Evolutionary conservation across 345 rosid species (phyloP).

Genomic region (Carallia pectinifolia): DNA sequence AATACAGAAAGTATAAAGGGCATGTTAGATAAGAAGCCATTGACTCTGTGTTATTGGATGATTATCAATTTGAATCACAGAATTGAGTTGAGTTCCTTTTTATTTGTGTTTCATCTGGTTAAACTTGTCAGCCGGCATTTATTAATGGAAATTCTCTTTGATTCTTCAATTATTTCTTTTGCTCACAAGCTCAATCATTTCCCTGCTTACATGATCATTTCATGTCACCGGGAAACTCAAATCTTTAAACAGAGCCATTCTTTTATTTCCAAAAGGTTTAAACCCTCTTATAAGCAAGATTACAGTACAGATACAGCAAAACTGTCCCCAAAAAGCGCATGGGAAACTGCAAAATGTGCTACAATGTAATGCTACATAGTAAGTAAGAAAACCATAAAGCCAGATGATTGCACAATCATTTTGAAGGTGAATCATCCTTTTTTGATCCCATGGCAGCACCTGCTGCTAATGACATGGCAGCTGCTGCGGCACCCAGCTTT

Average conservation of each 20-base stretch:
- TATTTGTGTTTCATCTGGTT: no score
- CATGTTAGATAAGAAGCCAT: no score
- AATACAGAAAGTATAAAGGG: no score
- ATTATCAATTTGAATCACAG: no score
- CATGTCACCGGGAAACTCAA: not conserved
- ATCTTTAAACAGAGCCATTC: not conserved
- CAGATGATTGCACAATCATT: slow-evolving; percentile 19
- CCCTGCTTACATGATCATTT: not conserved
- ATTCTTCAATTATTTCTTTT: no score
- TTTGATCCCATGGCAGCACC: slow-evolving; percentile 67
- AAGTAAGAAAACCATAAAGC: not conserved
- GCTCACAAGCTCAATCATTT: not conserved
- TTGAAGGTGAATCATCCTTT: slow-evolving; percentile 46
- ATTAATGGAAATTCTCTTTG: no score
- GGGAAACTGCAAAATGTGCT: slow-evolving; percentile 3
- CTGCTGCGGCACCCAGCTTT: slow-evolving; percentile 83
- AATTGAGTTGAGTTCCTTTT: no score
- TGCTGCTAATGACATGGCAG: slow-evolving; percentile 84
- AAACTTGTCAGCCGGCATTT: no score
- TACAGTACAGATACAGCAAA: slow-evolving; percentile 4
- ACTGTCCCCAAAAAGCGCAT: slow-evolving; percentile 4
- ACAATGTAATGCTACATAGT: not conserved
- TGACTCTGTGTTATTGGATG: no score
- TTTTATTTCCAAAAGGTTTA: slow-evolving; percentile 20
- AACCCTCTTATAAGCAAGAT: slow-evolving; percentile 1